Conservation (phyloP, 1,284 basidiomycete genomes). For the Apiotrichum montevideense region DNA sequence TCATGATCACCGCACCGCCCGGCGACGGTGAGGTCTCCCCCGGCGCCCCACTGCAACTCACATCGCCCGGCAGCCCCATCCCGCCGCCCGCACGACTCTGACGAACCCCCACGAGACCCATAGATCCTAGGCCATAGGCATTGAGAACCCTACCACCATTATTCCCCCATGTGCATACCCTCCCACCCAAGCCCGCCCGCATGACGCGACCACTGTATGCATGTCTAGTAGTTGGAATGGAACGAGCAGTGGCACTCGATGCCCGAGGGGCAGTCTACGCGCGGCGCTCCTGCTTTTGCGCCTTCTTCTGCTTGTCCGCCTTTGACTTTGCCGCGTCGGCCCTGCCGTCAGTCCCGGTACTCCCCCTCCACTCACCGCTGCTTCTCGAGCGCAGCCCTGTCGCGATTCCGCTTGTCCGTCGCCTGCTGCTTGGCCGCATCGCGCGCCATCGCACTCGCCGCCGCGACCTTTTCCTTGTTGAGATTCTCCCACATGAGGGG, state of each 20-base stretch:
- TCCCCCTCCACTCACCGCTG: conserved; percentile 32
- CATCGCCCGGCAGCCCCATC: no score
- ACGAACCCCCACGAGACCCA: no score
- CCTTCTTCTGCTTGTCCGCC: conserved; percentile 47
- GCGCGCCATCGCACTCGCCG: conserved; percentile 33
- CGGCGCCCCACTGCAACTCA: no score
- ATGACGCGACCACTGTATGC: not conserved
- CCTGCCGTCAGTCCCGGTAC: conserved; percentile 12
- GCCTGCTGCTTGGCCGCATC: conserved; percentile 37
- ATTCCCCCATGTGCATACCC: no score
- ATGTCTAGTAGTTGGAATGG: not conserved
- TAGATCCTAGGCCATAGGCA: no score
- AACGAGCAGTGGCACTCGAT: not conserved
- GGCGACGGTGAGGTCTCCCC: no score
- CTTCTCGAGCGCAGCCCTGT: conserved; percentile 45
- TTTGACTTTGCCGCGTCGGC: conserved; percentile 45
- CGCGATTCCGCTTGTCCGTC: conserved; percentile 34
- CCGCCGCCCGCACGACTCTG: no score
- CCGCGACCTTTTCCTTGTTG: conserved; percentile 42
- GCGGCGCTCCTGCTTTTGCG: conserved; percentile 43
- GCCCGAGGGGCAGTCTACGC: conserved; percentile 16
- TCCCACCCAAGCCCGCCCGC: no score
- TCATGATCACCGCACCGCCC: no score
- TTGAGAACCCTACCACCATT: no score
- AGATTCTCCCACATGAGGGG: conserved; percentile 31